Evolutionary conservation across 2,329 filamentous ascomycete species (phyloP).

Genomic region (Neurospora sp.): DNA sequence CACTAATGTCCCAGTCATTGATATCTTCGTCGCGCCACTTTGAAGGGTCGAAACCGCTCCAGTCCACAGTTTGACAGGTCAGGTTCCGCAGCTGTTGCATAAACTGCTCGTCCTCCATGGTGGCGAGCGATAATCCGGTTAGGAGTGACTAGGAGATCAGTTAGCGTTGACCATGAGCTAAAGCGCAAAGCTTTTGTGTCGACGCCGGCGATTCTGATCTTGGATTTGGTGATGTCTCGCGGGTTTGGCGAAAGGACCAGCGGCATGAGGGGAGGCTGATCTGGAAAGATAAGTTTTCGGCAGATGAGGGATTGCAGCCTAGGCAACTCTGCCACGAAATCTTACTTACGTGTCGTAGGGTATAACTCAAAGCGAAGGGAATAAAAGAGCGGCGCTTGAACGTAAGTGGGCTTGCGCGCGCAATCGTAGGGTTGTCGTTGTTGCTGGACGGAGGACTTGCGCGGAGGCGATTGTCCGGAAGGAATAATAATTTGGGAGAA

Average conservation of each 20-base stretch:
- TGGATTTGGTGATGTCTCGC: not conserved
- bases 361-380: not conserved
- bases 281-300: not conserved
- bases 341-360: not conserved
- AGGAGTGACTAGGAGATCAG: not conserved
- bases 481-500: not conserved
- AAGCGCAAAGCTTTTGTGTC: not conserved
- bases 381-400: not conserved
- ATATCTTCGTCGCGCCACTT: slow-evolving; percentile 5
- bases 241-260: not conserved
- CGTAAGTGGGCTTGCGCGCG: not conserved
- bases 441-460: not conserved
- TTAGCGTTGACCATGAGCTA: not conserved
- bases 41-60: slow-evolving; percentile 11
- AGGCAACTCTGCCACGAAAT: not conserved
- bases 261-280: not conserved
- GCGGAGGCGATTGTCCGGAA: not conserved
- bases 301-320: not conserved
- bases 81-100: slow-evolving; percentile 5
- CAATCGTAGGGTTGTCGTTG: not conserved
- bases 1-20: not conserved
- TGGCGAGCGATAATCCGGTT: not conserved
- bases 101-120: slow-evolving; percentile 9
- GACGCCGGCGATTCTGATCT: not conserved
- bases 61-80: slow-evolving; percentile 4